Conservation (phyloP, 805 yeast species). For the Citeromyces nyonsensis region DNA sequence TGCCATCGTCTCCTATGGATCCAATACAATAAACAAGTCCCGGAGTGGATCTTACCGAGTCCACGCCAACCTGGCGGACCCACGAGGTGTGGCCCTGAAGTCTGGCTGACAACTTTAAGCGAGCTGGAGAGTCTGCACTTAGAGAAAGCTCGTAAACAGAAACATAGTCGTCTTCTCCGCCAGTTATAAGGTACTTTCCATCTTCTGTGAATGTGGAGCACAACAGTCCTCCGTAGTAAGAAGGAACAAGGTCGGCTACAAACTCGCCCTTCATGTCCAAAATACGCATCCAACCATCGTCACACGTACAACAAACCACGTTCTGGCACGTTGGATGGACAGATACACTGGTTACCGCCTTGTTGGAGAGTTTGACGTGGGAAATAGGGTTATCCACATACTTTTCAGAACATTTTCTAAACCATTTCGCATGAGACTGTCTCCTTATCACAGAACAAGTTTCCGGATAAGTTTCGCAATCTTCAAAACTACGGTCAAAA, state of each 20-base stretch:
- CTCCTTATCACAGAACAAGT: background rate
- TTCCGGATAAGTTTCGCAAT: conserved; percentile 7
- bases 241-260: conserved; percentile 37
- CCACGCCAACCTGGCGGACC: conserved; percentile 29
- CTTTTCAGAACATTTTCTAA: conserved; percentile 1
- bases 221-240: conserved; percentile 51
- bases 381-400: conserved; percentile 26
- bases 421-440: conserved; percentile 1
- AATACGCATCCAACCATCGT: conserved; percentile 49
- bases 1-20: conserved; percentile 41
- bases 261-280: conserved; percentile 30
- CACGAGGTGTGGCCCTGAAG: conserved; percentile 36
- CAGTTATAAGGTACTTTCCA: conserved; percentile 28
- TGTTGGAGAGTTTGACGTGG: conserved; percentile 45
- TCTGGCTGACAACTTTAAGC: conserved; percentile 12
- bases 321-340: conserved; percentile 23
- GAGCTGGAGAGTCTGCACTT: conserved; percentile 2
- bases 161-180: conserved; percentile 39
- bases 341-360: conserved; percentile 34
- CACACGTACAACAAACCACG: conserved; percentile 35
- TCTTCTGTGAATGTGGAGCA: conserved; percentile 32
- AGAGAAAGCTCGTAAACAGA: conserved; percentile 20
- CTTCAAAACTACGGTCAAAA: conserved; percentile 34
- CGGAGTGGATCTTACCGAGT: conserved; percentile 15
- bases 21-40: conserved; percentile 29